A percentile compares a stretch with the other conserved stretches of the same genome.
Conservation (phyloP, 345 rosid species). For the Combretum micranthum region DNA sequence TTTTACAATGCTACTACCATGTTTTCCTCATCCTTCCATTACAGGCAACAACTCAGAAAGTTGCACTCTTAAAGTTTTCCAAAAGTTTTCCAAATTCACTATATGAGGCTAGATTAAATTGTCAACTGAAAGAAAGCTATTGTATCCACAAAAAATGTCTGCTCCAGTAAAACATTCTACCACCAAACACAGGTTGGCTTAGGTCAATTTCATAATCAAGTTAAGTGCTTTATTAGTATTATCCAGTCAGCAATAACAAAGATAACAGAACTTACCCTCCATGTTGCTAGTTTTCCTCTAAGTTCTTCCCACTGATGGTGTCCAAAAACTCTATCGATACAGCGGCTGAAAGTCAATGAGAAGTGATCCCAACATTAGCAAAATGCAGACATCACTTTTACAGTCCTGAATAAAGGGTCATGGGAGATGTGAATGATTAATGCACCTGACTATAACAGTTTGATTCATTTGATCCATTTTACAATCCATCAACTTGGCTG, state of each 20-base stretch:
- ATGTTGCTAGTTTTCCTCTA: constrained; percentile 55
- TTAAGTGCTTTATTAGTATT: neutral
- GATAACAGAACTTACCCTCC: constrained; percentile 52
- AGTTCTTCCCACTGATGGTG: constrained; percentile 64
- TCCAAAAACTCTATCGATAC: constrained; percentile 69
- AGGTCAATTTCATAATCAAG: neutral
- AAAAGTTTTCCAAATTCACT: no score
- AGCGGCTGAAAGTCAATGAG: constrained; percentile 42
- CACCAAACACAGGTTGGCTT: neutral
- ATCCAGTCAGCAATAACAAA: neutral
- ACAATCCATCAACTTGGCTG: constrained; percentile 68
- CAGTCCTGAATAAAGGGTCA: neutral
- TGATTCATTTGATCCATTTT: constrained; percentile 95
- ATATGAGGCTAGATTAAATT: no score
- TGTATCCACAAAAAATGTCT: no score
- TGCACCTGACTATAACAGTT: constrained; percentile 70
- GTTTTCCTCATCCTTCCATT: no score
- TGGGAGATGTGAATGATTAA: neutral
- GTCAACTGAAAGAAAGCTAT: no score
- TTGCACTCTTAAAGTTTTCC: no score
- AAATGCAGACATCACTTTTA: neutral
- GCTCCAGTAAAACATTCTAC: no score
- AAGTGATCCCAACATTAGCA: neutral
- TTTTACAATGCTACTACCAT: no score
- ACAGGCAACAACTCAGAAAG: no score